Evolutionary conservation across 352 stramenopile genomes (phyloP).

Genomic region (Globisporangium spiculum): DNA sequence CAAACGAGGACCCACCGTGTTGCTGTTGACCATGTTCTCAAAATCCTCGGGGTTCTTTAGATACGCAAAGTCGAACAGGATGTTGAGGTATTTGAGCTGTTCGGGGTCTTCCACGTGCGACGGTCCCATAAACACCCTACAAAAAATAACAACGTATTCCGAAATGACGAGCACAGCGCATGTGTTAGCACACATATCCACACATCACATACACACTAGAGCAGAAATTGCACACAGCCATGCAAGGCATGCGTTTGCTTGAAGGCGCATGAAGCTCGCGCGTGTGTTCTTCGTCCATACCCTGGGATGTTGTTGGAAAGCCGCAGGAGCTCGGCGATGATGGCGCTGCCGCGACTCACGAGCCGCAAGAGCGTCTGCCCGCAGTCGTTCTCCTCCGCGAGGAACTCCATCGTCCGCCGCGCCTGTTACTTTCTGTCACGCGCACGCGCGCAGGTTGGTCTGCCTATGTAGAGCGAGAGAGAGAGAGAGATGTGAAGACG

Average conservation of each 20-base stretch:
- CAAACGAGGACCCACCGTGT: conserved; percentile 51
- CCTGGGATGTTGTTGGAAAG: conserved; percentile 90
- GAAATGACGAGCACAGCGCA: neutral
- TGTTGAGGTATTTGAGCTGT: conserved; percentile 89
- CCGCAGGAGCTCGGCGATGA: conserved; percentile 92
- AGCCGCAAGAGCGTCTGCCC: conserved; percentile 93
- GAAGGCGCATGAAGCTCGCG: neutral
- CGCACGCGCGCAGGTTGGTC: neutral
- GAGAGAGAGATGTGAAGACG: neutral
- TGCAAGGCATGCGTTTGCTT: too few relatives aligned
- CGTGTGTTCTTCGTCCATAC: conserved; percentile 22
- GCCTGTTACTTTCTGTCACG: neutral
- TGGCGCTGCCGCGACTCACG: conserved; percentile 87
- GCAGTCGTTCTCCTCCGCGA: conserved; percentile 93
- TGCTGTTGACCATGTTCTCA: conserved; percentile 91
- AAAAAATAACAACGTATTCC: neutral
- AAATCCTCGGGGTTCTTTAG: conserved; percentile 94
- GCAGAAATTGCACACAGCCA: neutral
- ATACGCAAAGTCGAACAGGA: conserved; percentile 96
- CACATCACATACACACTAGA: neutral
- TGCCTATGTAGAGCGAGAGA: neutral
- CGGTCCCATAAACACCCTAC: conserved; percentile 81
- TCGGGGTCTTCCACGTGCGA: conserved; percentile 87
- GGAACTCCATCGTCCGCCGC: conserved; percentile 67
- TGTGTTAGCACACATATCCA: neutral